phyloP scores from a whole-genome alignment of 805 yeast genomes.

The Hanseniaspora occidentalis region DNA sequence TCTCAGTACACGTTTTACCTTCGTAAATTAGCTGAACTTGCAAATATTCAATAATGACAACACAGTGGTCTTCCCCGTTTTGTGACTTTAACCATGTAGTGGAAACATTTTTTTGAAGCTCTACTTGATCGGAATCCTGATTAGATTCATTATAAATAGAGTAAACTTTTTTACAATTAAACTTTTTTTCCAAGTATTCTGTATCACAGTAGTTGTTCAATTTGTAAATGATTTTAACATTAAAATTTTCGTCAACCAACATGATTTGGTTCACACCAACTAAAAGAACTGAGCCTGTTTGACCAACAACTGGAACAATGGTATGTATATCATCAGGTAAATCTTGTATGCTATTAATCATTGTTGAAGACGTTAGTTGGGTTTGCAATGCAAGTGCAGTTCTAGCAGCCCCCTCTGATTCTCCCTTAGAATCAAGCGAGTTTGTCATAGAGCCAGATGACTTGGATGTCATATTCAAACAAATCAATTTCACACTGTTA shows the following conservation, averaged over 20 bases:
- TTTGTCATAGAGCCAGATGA: too few species aligned
- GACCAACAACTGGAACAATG: conserved; percentile 51
- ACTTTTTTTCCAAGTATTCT: neutral
- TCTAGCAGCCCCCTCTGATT: neutral
- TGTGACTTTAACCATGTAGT: conserved; percentile 40
- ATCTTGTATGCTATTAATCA: conserved; percentile 49
- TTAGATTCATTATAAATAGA: conserved; percentile 19
- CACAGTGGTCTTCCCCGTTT: conserved; percentile 17
- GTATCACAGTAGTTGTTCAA: conserved; percentile 38
- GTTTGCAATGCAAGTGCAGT: conserved; percentile 2
- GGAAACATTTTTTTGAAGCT: conserved; percentile 39
- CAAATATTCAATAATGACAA: conserved; percentile 27
- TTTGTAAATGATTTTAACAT: conserved; percentile 41
- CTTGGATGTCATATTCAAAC: conserved; percentile 26
- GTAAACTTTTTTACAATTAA: conserved; percentile 22
- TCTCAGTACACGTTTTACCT: conserved; percentile 1
- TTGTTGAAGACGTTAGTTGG: conserved; percentile 32
- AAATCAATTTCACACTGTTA: conserved; percentile 51
- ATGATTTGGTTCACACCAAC: conserved; percentile 68
- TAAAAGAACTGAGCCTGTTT: conserved; percentile 34
- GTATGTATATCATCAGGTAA: conserved; percentile 66
- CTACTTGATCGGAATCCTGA: conserved; percentile 30
- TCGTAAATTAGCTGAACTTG: conserved; percentile 1
- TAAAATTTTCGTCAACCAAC: conserved; percentile 72
- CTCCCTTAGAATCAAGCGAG: neutral